phyloP scores from a whole-genome alignment of 106 monocot genomes.

The Dendrobium chrysotoxum region DNA sequence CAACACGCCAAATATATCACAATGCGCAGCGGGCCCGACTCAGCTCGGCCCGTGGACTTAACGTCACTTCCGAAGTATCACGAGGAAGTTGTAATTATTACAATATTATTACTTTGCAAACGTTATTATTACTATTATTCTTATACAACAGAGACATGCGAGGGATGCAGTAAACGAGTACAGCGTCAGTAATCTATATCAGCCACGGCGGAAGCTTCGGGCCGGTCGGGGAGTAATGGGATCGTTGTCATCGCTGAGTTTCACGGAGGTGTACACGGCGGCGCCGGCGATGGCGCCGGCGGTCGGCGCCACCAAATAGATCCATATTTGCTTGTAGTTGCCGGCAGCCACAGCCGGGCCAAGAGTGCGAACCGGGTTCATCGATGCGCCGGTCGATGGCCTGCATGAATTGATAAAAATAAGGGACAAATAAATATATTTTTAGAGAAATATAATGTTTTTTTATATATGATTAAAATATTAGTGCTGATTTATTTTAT shows the following conservation, averaged over 20 bases:
- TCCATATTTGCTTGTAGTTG: slow-evolving; percentile 88
- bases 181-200: background rate
- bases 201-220: slow-evolving; percentile 58
- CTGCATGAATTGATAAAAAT: slow-evolving; percentile 13
- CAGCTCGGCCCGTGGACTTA: background rate
- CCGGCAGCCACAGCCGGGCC: slow-evolving; percentile 84
- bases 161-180: background rate
- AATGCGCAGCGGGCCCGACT: background rate
- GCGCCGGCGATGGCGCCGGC: slow-evolving; percentile 62
- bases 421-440: background rate
- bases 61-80: background rate
- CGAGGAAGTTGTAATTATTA: background rate
- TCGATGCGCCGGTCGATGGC: slow-evolving; percentile 71
- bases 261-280: slow-evolving; percentile 63
- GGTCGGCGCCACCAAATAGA: slow-evolving; percentile 72
- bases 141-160: background rate
- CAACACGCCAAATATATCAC: no score
- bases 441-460: no score
- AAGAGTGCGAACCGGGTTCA: slow-evolving; percentile 90
- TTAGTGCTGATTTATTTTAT: no score
- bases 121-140: background rate
- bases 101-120: background rate
- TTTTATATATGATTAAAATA: no score
- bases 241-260: slow-evolving; percentile 47
- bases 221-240: slow-evolving; percentile 13